A percentile compares a stretch with the other conserved stretches of the same genome.
Conservation (phyloP, 495 filamentous ascomycete species). For the Talaromyces proteolyticus region DNA sequence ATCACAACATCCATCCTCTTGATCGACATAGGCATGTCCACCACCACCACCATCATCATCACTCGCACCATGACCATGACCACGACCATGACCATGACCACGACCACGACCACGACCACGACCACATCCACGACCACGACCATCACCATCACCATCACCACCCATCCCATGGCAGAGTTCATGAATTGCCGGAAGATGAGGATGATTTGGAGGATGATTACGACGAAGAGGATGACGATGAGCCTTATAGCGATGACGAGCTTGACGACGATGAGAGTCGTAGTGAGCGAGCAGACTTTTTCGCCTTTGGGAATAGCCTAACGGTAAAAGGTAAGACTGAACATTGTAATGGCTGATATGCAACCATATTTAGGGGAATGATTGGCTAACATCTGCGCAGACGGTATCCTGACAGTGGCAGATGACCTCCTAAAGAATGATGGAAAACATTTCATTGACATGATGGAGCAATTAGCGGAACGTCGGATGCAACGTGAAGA, state of each 20-base stretch:
- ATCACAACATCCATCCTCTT: conserved; percentile 31
- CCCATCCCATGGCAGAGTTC: conserved; percentile 43
- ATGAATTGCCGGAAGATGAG: conserved; percentile 64
- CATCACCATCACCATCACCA: conserved; percentile 43
- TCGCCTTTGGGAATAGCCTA: conserved; percentile 94
- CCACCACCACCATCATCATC: conserved; percentile 35
- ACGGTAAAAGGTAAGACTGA: conserved; percentile 81
- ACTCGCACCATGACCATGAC: no score
- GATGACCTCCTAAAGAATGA: conserved; percentile 98
- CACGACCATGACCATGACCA: no score
- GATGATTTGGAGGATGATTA: conserved; percentile 54
- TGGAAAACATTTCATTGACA: conserved; percentile 99
- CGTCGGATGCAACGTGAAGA: conserved; percentile 95
- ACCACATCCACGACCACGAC: conserved; percentile 31
- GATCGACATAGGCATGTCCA: conserved; percentile 38
- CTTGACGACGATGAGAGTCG: conserved; percentile 46
- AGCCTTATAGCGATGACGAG: conserved; percentile 51
- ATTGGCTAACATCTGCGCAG: conserved; percentile 42
- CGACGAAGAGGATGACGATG: conserved; percentile 43
- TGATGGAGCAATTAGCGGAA: conserved; percentile 99
- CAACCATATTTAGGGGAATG: conserved; percentile 3
- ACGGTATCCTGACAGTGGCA: conserved; percentile 96
- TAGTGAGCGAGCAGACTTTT: conserved; percentile 66
- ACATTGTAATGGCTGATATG: conserved; percentile 2
- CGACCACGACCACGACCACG: conserved; percentile 37